These are phyloP conservation scores for Sesbania bispinosa DNA, from an alignment of 306 rosid genomes.

Conservation along the genomic window DNA sequence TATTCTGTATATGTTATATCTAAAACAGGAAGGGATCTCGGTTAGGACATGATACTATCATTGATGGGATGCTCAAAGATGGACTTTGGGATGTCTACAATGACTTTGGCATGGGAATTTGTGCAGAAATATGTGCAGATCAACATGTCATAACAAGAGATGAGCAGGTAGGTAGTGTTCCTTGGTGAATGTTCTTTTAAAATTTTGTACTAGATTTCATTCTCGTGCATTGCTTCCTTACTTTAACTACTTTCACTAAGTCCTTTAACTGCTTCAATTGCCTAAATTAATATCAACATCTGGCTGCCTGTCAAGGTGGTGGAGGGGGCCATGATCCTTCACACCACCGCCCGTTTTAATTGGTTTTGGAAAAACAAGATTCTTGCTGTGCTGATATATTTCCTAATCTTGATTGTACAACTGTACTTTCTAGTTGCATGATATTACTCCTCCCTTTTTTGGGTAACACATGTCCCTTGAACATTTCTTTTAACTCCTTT, in stretches of 20 bases:
- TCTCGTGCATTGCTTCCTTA: neutral
- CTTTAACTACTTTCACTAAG: neutral
- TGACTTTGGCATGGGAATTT: constrained; percentile 82
- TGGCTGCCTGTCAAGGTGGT: neutral
- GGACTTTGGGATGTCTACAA: constrained; percentile 98
- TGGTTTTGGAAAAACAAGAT: neutral
- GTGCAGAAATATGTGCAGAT: constrained; percentile 86
- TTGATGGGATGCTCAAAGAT: constrained; percentile 93
- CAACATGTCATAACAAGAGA: constrained; percentile 63
- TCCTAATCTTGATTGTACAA: constrained; percentile 6
- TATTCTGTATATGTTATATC: constrained; percentile 15
- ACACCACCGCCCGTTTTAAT: neutral
- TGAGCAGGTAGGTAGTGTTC: constrained; percentile 76
- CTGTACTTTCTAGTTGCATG: constrained; percentile 4
- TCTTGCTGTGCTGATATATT: constrained; percentile 6
- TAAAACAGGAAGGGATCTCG: constrained; percentile 80
- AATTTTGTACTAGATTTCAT: neutral
- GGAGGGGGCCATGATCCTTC: no score
- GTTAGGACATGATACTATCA: constrained; percentile 74
- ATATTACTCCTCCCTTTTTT: neutral
- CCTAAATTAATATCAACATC: neutral
- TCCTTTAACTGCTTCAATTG: constrained; percentile 2
- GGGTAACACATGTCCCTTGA: neutral
- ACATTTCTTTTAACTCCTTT: neutral
- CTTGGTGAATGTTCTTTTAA: neutral